Evolutionary conservation across 2,329 filamentous ascomycete genomes (phyloP), one percentile per base, ranked within the genome.

Genomic region (Didymella exigua): DNA sequence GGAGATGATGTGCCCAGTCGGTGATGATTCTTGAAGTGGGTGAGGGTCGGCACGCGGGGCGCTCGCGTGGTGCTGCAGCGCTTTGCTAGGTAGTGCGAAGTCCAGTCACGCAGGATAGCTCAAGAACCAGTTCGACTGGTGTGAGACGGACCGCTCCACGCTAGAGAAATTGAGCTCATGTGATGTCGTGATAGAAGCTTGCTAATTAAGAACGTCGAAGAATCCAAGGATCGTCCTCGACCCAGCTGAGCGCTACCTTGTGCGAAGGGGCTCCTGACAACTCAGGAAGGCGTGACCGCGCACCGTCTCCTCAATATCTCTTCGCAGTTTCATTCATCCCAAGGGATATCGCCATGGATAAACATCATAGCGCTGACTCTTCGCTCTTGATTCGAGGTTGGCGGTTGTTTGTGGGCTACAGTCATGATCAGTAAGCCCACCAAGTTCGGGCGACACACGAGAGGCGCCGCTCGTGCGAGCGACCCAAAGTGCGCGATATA

Each of bases 21-120:
- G 45, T 29, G 27, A 45, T 45, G 16, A 31, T 31, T 23, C 51
- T 54, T 2, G 16, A 49, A 33, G 7, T 16, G 38, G 51, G 6
- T 29, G n/a, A 13, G 27, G 9, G 9, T 23, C 26, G 40, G 51
- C 51, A 54, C 51, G 51, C 26, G 51, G 31, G 21, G n/a, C 38
- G 27, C 21, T 43, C 51, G 51, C 51, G 40, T 54, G 51, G 45
- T 11, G 33, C 9, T 27, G 18, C 21, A 40, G 11, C 37, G 18
- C 19, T 42, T 24, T 41, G 30, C 44, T 43, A n/a, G n/a, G n/a
- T n/a, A 18, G 24, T 38, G 44, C 38, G n/a, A 30, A 21, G 9
- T 2, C 16, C 18, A 18, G 37, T 48, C 50, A 48, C 27, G 38
- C 21, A 41, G 31, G 3, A 8, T 30, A 6, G 16, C 18, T 23